Evolutionary conservation across 1,139 yeast genomes (phyloP), one percentile per base, ranked within the genome.

Genomic region (Hyphopichia burtonii): DNA sequence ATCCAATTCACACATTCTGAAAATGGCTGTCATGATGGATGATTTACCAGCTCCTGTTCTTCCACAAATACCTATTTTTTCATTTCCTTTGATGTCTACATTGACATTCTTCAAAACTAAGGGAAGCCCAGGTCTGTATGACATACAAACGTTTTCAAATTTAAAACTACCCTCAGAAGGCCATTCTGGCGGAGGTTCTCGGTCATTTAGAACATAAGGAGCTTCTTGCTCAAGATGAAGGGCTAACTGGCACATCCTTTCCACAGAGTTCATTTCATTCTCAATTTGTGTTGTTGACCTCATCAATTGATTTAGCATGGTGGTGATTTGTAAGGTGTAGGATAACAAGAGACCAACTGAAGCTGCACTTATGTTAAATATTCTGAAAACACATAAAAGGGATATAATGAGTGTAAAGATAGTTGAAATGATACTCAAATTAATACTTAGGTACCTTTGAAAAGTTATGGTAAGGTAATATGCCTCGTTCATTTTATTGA

Each of bases 111-210:
- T 51, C 40, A 56, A 44, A 8, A 55, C 59, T 22, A 50, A 39
- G 1, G 61, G 61, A 35, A 55, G 48, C 0, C 49, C 55, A 3
- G 53, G 53, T 27, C 59, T 47, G 42, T 56, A 56, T 1, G 53
- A 46, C 47, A 55, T 43, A 16, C 50, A 47, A 1, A 52, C 58
- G 31, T 53, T 43, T 18, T 49, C 44, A 32, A 55, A 56, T 8
- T 41, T 37, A 25, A 56, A 43, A 3, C 40, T 38, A 2, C 61
- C 61, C 1, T 43, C 18, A n/a, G 35, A 38, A 7, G 61, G 61
- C 61, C 61, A 56, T n/a, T 57, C 51, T 3, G 73, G 70, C 3
- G 70, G 66, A 6, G 88, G 87, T 10, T 71, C 62, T 6, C 66
- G 63, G 37, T 72, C 83, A 0, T 74, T 66, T 39, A 71, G 76